Evolutionary conservation across 2,329 filamentous ascomycete species (phyloP), one percentile per base, ranked within the genome.

Genomic region (Apiospora phragmitis): DNA sequence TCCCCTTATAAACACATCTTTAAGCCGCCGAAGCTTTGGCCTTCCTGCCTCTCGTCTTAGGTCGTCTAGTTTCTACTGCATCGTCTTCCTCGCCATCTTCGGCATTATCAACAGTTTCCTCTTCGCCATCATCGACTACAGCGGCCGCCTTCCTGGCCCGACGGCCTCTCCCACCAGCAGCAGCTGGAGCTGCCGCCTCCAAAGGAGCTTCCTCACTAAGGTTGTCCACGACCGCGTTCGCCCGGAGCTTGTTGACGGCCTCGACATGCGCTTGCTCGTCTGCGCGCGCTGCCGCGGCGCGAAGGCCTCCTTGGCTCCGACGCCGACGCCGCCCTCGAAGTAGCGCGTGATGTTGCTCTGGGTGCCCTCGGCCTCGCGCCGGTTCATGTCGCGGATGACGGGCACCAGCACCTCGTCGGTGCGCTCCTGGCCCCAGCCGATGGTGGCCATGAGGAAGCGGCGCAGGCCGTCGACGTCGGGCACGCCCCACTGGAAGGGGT

Each of bases 361-460:
- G 24, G 95, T 98, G 8, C 96, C 96, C 82, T 98, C 96, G 38
- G 90, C 87, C 74, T 94, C 93, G 49, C 96, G 88, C 4, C 90
- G 89, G 79, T 98, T 98, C 93, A 99, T 97, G 77, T 99, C 96
- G 70, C 91, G 88, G 73, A 99, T 96, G 1, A 99, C 97, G 0
- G 96, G 96, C 1, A 99, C 94, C 1, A 99, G 88, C 2, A 99
- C 93, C 81, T 99, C 96, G 77, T 99, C 96, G 0, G 95, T 98
- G 9, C 94, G 87, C 80, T 98, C 95, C 79, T 93, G 91, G 69
- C 87, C 91, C 96, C 96, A 99, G 0, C 96, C 96, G 75, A 99
- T 94, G 1, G 95, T 98, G 1, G 89, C 85, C 93, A 97, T 97
- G 47, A 99, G 85, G 77, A 96, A 99, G 35, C 87, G 86, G 8